These are phyloP conservation scores for Calocybe cyanea DNA, from an alignment of 768 basidiomycete species.

Conservation along the genomic window DNA sequence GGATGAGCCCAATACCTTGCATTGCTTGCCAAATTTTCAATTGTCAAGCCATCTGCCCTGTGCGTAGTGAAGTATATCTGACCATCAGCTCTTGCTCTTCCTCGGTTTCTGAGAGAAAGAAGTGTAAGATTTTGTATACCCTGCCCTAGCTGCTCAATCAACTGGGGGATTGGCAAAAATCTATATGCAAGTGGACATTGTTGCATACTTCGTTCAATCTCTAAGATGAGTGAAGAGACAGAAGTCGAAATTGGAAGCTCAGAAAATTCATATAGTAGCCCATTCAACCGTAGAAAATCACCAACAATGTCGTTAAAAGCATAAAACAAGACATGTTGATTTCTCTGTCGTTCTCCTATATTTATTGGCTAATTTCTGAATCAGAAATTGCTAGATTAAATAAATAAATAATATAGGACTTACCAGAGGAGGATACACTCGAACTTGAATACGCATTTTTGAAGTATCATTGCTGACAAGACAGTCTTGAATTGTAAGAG, in stretches of 20 bases:
- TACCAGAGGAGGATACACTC: not conserved
- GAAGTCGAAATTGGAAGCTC: not conserved
- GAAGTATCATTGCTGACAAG: not conserved
- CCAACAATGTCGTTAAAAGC: not conserved
- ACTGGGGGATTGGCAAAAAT: not conserved
- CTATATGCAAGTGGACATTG: not conserved
- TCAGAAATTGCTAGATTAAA: not conserved
- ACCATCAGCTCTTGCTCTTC: not conserved
- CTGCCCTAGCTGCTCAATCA: no score
- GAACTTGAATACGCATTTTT: not conserved
- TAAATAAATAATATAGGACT: not conserved
- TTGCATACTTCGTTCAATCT: not conserved
- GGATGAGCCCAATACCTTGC: not conserved
- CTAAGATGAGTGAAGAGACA: not conserved
- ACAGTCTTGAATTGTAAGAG: not conserved
- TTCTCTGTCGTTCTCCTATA: no score
- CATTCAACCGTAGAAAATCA: not conserved
- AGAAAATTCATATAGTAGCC: not conserved
- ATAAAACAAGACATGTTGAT: not conserved
- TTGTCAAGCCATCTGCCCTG: not conserved
- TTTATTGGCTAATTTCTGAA: no score
- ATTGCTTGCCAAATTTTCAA: not conserved
- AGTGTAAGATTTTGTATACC: not conserved
- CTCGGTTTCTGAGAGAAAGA: not conserved
- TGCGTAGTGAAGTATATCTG: not conserved